These are phyloP conservation scores for Phytophthora gonapodyides DNA, from an alignment of 352 stramenopile species.

Conservation along the genomic window DNA sequence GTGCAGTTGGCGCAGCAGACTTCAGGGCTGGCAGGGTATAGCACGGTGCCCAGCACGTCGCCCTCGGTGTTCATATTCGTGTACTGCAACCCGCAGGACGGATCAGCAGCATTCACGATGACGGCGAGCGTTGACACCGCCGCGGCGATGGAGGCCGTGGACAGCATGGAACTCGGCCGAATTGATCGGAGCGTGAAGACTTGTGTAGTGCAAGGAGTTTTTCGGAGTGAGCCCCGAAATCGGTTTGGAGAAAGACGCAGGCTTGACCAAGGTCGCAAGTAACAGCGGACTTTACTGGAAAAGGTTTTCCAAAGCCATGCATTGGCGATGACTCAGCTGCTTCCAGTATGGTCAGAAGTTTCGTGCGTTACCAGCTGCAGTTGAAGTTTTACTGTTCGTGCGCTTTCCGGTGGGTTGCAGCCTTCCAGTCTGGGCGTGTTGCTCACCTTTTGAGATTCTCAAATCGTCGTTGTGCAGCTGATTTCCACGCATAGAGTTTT, in stretches of 20 bases:
- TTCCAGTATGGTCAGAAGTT: slow-evolving; percentile 8
- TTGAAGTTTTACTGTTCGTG: slow-evolving; percentile 13
- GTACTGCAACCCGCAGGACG: slow-evolving; percentile 26
- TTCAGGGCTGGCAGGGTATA: slow-evolving; percentile 25
- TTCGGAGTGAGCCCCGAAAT: slow-evolving; percentile 9
- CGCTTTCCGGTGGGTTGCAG: background rate
- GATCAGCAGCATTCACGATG: slow-evolving; percentile 12
- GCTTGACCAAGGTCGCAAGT: slow-evolving; percentile 3
- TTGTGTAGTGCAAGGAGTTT: slow-evolving; percentile 8
- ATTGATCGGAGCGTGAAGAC: background rate
- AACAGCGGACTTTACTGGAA: slow-evolving; percentile 3
- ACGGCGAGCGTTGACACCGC: background rate
- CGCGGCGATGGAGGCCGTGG: background rate
- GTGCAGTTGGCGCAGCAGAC: slow-evolving; percentile 28
- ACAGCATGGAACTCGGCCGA: slow-evolving; percentile 6
- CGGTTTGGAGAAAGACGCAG: slow-evolving; percentile 11
- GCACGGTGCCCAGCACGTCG: slow-evolving; percentile 22
- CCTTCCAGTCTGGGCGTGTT: too few species aligned
- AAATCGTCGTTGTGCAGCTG: too few species aligned
- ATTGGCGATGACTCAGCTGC: slow-evolving; percentile 16
- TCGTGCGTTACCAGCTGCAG: slow-evolving; percentile 8
- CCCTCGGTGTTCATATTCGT: slow-evolving; percentile 20
- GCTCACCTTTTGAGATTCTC: too few species aligned
- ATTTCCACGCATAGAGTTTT: too few species aligned
- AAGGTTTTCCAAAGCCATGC: too few species aligned